phyloP scores from a whole-genome alignment of 164 flowering plant genomes.

The Magnolia kwangsiensis region DNA sequence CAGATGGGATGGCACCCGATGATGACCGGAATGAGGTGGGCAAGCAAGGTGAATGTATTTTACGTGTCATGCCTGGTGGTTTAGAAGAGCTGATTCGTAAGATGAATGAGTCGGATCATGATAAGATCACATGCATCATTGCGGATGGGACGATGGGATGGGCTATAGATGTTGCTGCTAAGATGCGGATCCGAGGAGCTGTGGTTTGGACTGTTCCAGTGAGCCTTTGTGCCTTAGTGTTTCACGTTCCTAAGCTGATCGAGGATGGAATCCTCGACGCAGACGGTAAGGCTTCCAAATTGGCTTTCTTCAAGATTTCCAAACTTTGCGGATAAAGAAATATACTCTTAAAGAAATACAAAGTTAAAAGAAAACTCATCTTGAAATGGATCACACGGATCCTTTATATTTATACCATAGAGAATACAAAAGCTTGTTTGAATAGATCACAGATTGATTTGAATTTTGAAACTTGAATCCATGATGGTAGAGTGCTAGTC shows the following conservation, averaged over 20 bases:
- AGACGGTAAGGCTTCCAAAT: conserved; percentile 4
- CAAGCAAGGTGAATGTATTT: background rate
- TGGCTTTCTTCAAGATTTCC: no score
- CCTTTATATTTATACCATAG: no score
- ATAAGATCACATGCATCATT: conserved; percentile 9
- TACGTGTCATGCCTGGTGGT: background rate
- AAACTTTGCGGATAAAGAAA: no score
- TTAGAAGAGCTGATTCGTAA: conserved; percentile 16
- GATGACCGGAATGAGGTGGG: conserved; percentile 13
- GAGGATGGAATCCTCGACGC: conserved; percentile 9
- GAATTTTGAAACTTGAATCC: no score
- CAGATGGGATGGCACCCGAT: conserved; percentile 14
- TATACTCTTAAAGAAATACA: no score
- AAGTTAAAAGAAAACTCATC: no score
- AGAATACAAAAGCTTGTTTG: no score
- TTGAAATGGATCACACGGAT: no score
- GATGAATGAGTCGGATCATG: conserved; percentile 5
- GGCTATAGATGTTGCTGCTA: conserved; percentile 10
- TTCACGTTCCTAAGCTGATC: conserved; percentile 14
- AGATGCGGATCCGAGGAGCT: conserved; percentile 14
- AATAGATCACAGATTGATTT: no score
- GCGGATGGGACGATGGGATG: conserved; percentile 12
- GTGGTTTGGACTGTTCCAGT: conserved; percentile 12
- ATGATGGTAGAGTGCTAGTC: no score
- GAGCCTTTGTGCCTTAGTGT: background rate